Base-by-base conservation (phyloP, 495 filamentous ascomycete species). In the Aspergillus leporis region DNA sequence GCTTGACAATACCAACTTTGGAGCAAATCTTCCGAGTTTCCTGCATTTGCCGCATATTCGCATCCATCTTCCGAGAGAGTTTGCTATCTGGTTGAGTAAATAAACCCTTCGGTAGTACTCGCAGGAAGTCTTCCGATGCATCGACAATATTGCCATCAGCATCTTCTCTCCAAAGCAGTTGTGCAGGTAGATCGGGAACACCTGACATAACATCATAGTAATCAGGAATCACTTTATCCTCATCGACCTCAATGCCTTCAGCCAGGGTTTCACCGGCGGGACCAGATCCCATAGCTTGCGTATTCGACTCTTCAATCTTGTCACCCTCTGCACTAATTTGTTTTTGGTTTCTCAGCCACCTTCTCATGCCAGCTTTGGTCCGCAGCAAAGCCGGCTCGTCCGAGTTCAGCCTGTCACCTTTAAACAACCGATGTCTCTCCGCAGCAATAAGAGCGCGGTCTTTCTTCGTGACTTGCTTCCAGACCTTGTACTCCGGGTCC, bases 391-490 rank as follows among this genome's bases (percentile, higher is more conserved):
- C 94, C 14, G 91, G 92, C 62, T 93, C 91, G 5, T 99, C 94
- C 5, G 83, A 66, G 64, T 96, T 95, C 19, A 99, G 78, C 70
- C 84, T 91, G 63, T 93, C 87, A 36, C 86, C 88, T 57, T 86
- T 85, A 67, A 99, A 93, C 21, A 98, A 81, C 48, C 90, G 87
- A 72, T 93, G 88, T 23, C 94, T 62, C 60, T 83, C 80, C 47
- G 88, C 84, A 10, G 94, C 92, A 40, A 93, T 85, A 14, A 89
- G 76, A n/a, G 94, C 94, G 47, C 94, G 86, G 60, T 95, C 92
- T 70, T 95, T 96, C 74, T 97, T 97, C 3, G 94, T 99, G 38
- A 97, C 90, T 70, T 96, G 93, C 77, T 98, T 99, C 94, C 94
- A 99, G 41, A 92, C 90, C 68, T 95, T 95, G 76, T 93, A 96